Base-by-base conservation (phyloP, 192 early-diverging fungal genomes). In the Thoreauomyces humboldtii region DNA sequence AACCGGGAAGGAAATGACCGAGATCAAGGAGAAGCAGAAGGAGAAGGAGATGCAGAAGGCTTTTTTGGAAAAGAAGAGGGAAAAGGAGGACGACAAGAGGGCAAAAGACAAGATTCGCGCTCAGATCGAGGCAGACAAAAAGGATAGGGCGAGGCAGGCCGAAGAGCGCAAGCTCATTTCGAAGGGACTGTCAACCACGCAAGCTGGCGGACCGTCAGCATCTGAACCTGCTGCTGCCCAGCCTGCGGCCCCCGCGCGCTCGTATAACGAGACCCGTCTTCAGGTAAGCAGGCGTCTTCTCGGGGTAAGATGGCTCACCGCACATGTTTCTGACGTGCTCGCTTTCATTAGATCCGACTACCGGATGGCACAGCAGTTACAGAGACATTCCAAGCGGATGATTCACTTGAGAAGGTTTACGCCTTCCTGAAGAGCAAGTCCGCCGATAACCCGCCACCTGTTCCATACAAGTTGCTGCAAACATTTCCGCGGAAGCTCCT, bases 61-160 rank as follows among this genome's bases (percentile, higher is more conserved):
- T 0, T 72, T 88, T 6, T 86, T 88, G 56, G 75, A 65, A 2
- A 89, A 89, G 67, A 85, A 81, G 63, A 73, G 77, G 47, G 90
- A 94, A 61, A 92, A 94, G 74, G 89, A 90, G 46, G 78, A 84
- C 22, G 92, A 94, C 15, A 81, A 74, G 36, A 44, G 73, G n/a
- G 90, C 90, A 2, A 88, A 86, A 51, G 84, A 75, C n/a, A 83
- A 82, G 57, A 87, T 94, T 57, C 87, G 84, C 56, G 84, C 81
- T 11, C 85, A 89, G 65, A 89, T 94, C 65, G 92, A 93, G 64
- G 76, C 72, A 17, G 92, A 94, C 67, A 91, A 87, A 65, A 71
- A 64, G 43, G 91, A 92, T 35, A 58, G 92, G 11, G 75, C 77
- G 0, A 79, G 84, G 2, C 83, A 87, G 77, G 44, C 36, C 51